These are phyloP conservation scores for Ballota nigra DNA, from an alignment of 257 asterid genomes.

Conservation along the genomic window DNA sequence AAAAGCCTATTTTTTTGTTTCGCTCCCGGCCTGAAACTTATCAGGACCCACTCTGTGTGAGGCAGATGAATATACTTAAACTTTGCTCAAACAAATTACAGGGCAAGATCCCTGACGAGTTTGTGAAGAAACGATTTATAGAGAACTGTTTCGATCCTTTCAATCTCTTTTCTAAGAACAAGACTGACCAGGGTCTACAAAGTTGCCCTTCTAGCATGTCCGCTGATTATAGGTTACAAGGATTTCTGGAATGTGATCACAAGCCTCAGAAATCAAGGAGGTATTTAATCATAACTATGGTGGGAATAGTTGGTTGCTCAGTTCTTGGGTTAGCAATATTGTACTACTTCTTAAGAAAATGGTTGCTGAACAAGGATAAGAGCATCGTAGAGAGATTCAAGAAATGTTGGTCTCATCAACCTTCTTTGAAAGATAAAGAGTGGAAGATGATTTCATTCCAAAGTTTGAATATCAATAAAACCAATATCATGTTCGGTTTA, in stretches of 20 bases:
- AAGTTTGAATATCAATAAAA: conserved; percentile 44
- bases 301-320: background rate
- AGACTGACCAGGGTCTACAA: background rate
- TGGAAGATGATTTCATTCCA: conserved; percentile 30
- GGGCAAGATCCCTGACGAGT: conserved; percentile 30
- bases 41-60: no score
- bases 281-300: conserved; percentile 5
- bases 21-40: no score
- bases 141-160: conserved; percentile 28
- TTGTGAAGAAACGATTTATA: conserved; percentile 13
- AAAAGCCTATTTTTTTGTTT: no score
- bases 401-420: background rate
- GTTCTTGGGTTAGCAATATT: conserved; percentile 21
- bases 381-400: background rate
- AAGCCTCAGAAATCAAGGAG: background rate
- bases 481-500: conserved; percentile 42
- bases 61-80: conserved; percentile 6
- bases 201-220: conserved; percentile 25
- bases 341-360: conserved; percentile 19
- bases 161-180: conserved; percentile 30
- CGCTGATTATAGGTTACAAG: conserved; percentile 9
- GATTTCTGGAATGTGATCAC: conserved; percentile 9
- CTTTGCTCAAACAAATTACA: conserved; percentile 29
- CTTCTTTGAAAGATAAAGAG: background rate
- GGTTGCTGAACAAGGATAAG: conserved; percentile 13